These are phyloP conservation scores for Kwoniella pini DNA, from an alignment of 768 basidiomycete species.

Conservation along the genomic window DNA sequence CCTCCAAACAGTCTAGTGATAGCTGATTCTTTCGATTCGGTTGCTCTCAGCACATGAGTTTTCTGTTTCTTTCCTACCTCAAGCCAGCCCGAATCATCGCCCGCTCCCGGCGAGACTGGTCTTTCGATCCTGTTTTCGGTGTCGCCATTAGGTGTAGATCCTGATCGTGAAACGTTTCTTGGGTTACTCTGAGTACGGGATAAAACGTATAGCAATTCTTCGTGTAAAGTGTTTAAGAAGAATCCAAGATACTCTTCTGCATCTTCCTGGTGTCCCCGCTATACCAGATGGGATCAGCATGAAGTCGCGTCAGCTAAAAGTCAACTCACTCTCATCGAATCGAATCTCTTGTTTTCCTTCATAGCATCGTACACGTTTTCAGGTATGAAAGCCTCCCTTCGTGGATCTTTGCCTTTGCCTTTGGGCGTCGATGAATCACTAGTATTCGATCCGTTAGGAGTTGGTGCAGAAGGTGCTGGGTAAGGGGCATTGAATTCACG, in stretches of 20 bases:
- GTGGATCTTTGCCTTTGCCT: slow-evolving; percentile 20
- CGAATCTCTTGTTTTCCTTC: slow-evolving; percentile 90
- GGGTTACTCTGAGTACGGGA: slow-evolving; percentile 56
- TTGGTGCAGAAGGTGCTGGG: slow-evolving; percentile 19
- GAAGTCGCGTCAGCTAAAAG: neutral
- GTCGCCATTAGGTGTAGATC: slow-evolving; percentile 47
- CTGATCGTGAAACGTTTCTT: neutral
- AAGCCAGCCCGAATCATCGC: slow-evolving; percentile 74
- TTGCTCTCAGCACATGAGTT: slow-evolving; percentile 73
- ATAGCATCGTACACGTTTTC: slow-evolving; percentile 86
- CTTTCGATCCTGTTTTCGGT: slow-evolving; percentile 44
- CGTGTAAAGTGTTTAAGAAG: slow-evolving; percentile 89
- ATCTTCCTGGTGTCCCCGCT: slow-evolving; percentile 94
- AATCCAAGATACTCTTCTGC: slow-evolving; percentile 99
- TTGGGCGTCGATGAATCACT: slow-evolving; percentile 21
- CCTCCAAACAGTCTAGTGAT: slow-evolving; percentile 93
- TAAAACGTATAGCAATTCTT: slow-evolving; percentile 76
- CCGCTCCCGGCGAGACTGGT: slow-evolving; percentile 49
- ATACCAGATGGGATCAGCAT: slow-evolving; percentile 5
- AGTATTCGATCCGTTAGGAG: neutral
- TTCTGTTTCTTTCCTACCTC: slow-evolving; percentile 91
- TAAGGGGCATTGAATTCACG: slow-evolving; percentile 64
- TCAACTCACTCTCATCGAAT: slow-evolving; percentile 76
- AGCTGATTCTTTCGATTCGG: slow-evolving; percentile 77
- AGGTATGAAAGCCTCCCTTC: slow-evolving; percentile 70